These are phyloP conservation scores for Escovopsis sp. DNA, from an alignment of 2,329 filamentous ascomycete species.

Conservation along the genomic window DNA sequence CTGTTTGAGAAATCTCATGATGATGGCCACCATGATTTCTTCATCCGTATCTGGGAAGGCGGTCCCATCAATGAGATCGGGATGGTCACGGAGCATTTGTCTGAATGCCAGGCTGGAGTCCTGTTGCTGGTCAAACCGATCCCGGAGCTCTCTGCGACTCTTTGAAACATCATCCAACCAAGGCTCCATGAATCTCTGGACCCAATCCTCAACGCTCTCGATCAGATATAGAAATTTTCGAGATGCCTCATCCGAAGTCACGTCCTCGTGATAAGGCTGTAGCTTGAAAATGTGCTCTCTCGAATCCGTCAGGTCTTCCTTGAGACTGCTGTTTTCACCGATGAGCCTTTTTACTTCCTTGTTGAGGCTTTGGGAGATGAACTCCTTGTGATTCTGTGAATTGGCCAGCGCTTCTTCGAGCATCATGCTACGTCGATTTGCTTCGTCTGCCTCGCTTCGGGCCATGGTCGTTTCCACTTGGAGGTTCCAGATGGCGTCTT, in stretches of 20 bases:
- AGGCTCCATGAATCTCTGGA: constrained; percentile 19
- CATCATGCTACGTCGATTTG: no score
- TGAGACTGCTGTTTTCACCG: constrained; percentile 15
- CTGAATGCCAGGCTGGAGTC: constrained; percentile 14
- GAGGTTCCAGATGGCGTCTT: no score
- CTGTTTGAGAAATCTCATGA: constrained; percentile 21
- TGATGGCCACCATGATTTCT: constrained; percentile 20
- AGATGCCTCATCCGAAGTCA: constrained; percentile 22
- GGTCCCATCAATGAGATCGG: constrained; percentile 18
- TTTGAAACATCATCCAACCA: constrained; percentile 15
- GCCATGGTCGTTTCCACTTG: no score
- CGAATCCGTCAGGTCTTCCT: constrained; percentile 19
- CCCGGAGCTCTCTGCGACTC: constrained; percentile 11
- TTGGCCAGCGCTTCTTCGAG: no score
- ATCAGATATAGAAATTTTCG: constrained; percentile 21
- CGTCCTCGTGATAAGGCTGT: constrained; percentile 24
- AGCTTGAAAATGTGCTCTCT: constrained; percentile 27
- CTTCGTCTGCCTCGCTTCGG: no score
- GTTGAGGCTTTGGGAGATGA: no score
- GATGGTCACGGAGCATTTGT: constrained; percentile 13
- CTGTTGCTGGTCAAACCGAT: constrained; percentile 10
- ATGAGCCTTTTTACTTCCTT: constrained; percentile 10
- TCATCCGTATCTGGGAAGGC: constrained; percentile 23
- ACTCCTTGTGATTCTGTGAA: no score
- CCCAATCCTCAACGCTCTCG: constrained; percentile 21